Base-by-base conservation (phyloP, 306 rosid genomes). In the Acacia confusa region DNA sequence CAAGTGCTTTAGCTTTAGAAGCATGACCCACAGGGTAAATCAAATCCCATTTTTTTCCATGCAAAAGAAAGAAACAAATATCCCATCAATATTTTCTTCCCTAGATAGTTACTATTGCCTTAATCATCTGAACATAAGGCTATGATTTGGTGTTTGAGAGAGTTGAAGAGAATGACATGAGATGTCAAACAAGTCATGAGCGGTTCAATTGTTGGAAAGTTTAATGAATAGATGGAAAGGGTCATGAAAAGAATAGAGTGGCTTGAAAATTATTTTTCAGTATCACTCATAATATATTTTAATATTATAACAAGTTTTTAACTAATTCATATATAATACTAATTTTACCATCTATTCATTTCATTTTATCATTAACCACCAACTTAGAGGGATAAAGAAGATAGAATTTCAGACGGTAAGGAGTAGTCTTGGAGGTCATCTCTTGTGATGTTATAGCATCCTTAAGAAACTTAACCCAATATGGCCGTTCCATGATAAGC, bases 51-150 rank as follows among this genome's bases (percentile, higher is more conserved):
- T 32, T 41, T 10, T 43, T 77, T 50, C 44, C 17, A 36, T 34
- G 50, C 27, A 32, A 24, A 45, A 24, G 20, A 50, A 50, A 52
- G 22, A 52, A 19, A 52, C 10, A 52, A 52, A 52, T 52, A 52
- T 52, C 22, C 60, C 4, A 20, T 20, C 12, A 53, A 53, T 53
- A 53, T 53, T 53, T 53, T 19, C 79, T 52, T 74, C 20, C 13
- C 12, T 53, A 48, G 15, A 72, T 9, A 38, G 30, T 30, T n/a
- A 50, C 22, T 5, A 19, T 61, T 32, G 22, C 67, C 67, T 13
- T 41, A 72, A 78, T 81, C 20, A 5, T 57, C 80, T 4, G 75
- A 25, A 57, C 53, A 13, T 55, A 30, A 58, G 16, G 65, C 65
- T 58, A 24, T 11, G 65, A 22, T 58, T 11, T 22, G 16, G 65